phyloP scores from a whole-genome alignment of 805 yeast genomes.

The Danielozyma ontarioensis region DNA sequence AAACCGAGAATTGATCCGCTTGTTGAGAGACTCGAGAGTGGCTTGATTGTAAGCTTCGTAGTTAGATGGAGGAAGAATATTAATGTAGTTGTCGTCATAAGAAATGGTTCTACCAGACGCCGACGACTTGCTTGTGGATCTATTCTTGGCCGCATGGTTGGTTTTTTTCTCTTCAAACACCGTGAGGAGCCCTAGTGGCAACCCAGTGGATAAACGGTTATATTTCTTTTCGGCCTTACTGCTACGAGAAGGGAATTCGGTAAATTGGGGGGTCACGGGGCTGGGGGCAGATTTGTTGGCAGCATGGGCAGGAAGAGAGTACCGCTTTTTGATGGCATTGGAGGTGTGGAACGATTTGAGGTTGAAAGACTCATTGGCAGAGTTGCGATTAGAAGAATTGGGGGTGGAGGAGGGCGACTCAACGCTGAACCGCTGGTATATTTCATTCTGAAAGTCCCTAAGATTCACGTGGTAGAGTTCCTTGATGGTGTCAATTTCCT shows the following conservation, averaged over 20 bases:
- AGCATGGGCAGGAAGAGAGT: conserved; percentile 9
- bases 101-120: conserved; percentile 2
- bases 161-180: conserved; percentile 27
- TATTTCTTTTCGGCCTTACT: conserved; percentile 14
- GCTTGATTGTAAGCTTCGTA: conserved; percentile 30
- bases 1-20: conserved; percentile 48
- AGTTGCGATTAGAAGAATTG: conserved; percentile 15
- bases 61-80: conserved; percentile 14
- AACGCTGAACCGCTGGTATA: conserved; percentile 3
- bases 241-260: not conserved
- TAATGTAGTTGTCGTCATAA: conserved; percentile 24
- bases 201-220: conserved; percentile 31
- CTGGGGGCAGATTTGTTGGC: conserved; percentile 7
- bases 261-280: not conserved
- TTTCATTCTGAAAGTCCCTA: conserved; percentile 19
- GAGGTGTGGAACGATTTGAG: conserved; percentile 33
- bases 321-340: conserved; percentile 20
- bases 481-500: conserved; percentile 23
- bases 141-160: not conserved
- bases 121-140: not conserved
- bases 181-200: conserved; percentile 33
- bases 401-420: conserved; percentile 9
- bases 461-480: conserved; percentile 26
- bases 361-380: conserved; percentile 11
- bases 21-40: conserved; percentile 31